These are phyloP conservation scores for Fragilaria crotonensis DNA, from an alignment of 108 stramenopile genomes.

Conservation along the genomic window DNA sequence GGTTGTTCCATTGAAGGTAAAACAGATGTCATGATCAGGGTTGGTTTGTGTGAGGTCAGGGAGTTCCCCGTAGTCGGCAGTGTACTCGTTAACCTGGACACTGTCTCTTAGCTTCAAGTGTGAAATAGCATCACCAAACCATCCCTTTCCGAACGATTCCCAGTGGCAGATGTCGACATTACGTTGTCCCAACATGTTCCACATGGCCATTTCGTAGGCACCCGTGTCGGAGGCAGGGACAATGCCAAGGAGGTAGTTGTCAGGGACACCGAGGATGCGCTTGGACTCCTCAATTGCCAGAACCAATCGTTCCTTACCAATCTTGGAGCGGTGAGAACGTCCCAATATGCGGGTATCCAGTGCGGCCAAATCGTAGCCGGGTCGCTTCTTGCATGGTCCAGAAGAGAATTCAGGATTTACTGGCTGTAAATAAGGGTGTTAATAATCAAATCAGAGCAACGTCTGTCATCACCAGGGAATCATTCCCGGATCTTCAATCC, in stretches of 20 bases:
- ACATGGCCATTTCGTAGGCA: constrained; percentile 99
- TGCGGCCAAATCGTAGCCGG: constrained; percentile 78
- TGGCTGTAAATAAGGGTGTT: constrained; percentile 33
- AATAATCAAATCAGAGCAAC: background rate
- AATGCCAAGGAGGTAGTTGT: constrained; percentile 91
- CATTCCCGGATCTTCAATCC: no score
- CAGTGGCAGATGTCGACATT: constrained; percentile 97
- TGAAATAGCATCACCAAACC: constrained; percentile 87
- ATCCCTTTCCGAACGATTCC: constrained; percentile 99
- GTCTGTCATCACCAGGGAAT: background rate
- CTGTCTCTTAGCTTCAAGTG: constrained; percentile 88
- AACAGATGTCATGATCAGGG: constrained; percentile 91
- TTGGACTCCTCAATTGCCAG: constrained; percentile 94
- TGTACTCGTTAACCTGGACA: constrained; percentile 81
- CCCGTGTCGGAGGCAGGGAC: constrained; percentile 99
- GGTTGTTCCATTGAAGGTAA: constrained; percentile 99
- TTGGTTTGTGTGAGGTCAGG: constrained; percentile 88
- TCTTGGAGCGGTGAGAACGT: constrained; percentile 95
- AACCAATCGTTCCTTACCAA: constrained; percentile 94
- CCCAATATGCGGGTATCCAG: constrained; percentile 80
- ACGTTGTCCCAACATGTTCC: constrained; percentile 93
- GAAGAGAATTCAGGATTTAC: constrained; percentile 87
- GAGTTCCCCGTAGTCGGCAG: constrained; percentile 92
- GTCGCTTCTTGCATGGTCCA: constrained; percentile 98
- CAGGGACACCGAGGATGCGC: constrained; percentile 89